phyloP scores from a whole-genome alignment of 2,329 filamentous ascomycete genomes.

The Diaporthe humulicola region DNA sequence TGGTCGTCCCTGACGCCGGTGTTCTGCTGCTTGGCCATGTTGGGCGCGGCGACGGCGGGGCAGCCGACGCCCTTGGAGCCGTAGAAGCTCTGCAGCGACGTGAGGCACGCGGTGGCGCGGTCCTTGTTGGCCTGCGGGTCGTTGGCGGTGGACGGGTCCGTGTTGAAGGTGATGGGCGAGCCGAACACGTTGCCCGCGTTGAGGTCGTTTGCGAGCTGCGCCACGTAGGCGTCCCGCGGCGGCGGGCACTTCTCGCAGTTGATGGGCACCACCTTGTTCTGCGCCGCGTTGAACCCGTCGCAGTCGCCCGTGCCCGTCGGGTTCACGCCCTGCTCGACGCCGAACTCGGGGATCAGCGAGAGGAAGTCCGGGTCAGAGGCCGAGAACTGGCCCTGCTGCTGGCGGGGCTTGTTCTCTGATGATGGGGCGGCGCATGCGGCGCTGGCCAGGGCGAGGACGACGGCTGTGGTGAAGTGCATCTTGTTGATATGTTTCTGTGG shows the following conservation, averaged over 20 bases:
- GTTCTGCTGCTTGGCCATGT: conserved; percentile 22
- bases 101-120: conserved; percentile 27
- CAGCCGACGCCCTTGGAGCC: conserved; percentile 24
- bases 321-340: conserved; percentile 20
- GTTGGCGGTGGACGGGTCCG: conserved; percentile 6
- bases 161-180: background rate
- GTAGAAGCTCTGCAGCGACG: conserved; percentile 28
- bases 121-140: conserved; percentile 28
- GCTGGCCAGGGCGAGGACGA: conserved; percentile 9
- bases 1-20: conserved; percentile 22
- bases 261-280: conserved; percentile 21
- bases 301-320: conserved; percentile 14
- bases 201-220: conserved; percentile 55
- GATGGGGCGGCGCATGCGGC: conserved; percentile 19
- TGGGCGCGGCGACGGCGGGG: conserved; percentile 28
- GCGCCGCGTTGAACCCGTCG: conserved; percentile 25
- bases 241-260: conserved; percentile 49
- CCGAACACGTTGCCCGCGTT: conserved; percentile 50
- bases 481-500: background rate
- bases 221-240: conserved; percentile 51
- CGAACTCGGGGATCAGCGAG: conserved; percentile 21
- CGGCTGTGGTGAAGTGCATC: conserved; percentile 12
- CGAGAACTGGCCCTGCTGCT: conserved; percentile 16
- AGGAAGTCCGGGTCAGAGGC: conserved; percentile 24
- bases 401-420: conserved; percentile 19